Conservation (phyloP, 2,329 filamentous ascomycete genomes). For the Colletotrichum kahawae region DNA sequence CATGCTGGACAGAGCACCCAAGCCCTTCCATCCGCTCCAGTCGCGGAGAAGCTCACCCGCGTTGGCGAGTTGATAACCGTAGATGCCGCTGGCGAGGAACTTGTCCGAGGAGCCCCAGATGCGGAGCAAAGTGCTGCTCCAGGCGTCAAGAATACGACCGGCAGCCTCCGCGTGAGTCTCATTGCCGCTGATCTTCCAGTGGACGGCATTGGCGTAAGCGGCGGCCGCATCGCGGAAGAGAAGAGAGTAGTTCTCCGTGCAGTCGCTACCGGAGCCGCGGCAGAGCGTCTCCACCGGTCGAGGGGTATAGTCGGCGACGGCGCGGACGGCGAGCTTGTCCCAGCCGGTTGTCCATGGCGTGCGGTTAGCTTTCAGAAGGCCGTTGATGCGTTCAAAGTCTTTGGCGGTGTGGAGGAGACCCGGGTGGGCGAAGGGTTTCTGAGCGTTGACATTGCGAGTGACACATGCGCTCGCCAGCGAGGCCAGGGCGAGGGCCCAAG, state of each 20-base stretch:
- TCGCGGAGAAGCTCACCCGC: constrained; percentile 46
- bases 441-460: not conserved
- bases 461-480: not conserved
- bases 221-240: constrained; percentile 46
- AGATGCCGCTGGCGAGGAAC: constrained; percentile 45
- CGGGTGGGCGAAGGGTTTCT: not conserved
- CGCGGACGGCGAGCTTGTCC: constrained; percentile 35
- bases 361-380: constrained; percentile 34
- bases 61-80: constrained; percentile 53
- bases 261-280: constrained; percentile 28
- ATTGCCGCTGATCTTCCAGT: constrained; percentile 44
- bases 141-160: constrained; percentile 40
- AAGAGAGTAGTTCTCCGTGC: constrained; percentile 36
- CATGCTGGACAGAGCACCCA: constrained; percentile 32
- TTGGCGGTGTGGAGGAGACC: constrained; percentile 36
- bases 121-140: constrained; percentile 36
- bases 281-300: constrained; percentile 34
- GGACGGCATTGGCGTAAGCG: constrained; percentile 42
- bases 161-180: constrained; percentile 40
- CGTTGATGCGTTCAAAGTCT: constrained; percentile 45
- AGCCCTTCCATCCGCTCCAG: constrained; percentile 35
- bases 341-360: constrained; percentile 37
- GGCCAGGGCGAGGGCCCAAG: not conserved
- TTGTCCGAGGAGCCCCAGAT: constrained; percentile 40
- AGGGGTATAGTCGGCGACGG: constrained; percentile 33